phyloP scores from a whole-genome alignment of 768 basidiomycete genomes.

The Amyloporia xantha region DNA sequence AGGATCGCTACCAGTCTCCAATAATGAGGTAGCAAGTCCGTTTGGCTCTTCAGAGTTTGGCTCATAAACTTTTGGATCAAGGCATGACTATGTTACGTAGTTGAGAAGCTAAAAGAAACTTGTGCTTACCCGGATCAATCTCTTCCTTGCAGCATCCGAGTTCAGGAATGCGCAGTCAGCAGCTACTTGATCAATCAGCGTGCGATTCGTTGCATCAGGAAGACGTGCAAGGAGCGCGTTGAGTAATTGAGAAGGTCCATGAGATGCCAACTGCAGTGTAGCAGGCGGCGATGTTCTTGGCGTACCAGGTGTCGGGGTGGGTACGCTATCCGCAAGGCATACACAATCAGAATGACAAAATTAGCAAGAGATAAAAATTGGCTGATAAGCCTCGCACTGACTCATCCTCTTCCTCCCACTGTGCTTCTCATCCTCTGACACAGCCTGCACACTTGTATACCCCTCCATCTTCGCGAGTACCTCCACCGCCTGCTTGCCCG shows the following conservation, averaged over 20 bases:
- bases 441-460: slow-evolving; percentile 35
- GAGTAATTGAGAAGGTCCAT: slow-evolving; percentile 90
- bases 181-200: slow-evolving; percentile 86
- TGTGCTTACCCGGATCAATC: slow-evolving; percentile 68
- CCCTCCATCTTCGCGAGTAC: slow-evolving; percentile 20
- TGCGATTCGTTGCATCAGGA: slow-evolving; percentile 89
- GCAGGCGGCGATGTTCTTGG: slow-evolving; percentile 52
- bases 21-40: slow-evolving; percentile 90
- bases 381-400: slow-evolving; percentile 26
- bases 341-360: too few relatives aligned
- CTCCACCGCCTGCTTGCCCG: slow-evolving; percentile 10
- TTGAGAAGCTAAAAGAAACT: slow-evolving; percentile 1
- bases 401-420: slow-evolving; percentile 41
- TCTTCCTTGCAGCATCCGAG: slow-evolving; percentile 91
- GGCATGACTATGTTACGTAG: too few relatives aligned
- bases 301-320: slow-evolving; percentile 64
- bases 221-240: slow-evolving; percentile 86
- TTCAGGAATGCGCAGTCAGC: slow-evolving; percentile 96
- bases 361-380: too few relatives aligned
- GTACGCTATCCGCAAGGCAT: slow-evolving; percentile 20
- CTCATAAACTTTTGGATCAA: slow-evolving; percentile 77
- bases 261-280: slow-evolving; percentile 67
- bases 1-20: slow-evolving; percentile 84
- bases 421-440: slow-evolving; percentile 25
- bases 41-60: slow-evolving; percentile 81